These are phyloP conservation scores for Penicillium thymicola DNA, from an alignment of 2,329 filamentous ascomycete genomes.

Conservation along the genomic window DNA sequence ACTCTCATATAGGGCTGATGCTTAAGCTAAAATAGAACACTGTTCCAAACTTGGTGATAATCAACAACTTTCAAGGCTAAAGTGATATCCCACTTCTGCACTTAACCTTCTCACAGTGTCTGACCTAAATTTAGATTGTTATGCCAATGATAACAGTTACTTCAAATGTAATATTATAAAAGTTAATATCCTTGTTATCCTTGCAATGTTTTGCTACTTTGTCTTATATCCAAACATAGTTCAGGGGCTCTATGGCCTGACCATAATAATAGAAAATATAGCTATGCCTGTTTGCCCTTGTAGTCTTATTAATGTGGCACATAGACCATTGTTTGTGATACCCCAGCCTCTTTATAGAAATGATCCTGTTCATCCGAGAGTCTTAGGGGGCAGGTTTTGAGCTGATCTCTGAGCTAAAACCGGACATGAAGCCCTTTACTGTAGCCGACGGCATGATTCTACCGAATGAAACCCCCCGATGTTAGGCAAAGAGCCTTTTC, in stretches of 20 bases:
- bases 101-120: neutral
- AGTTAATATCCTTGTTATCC: neutral
- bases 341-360: neutral
- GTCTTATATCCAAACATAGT: constrained; percentile 1
- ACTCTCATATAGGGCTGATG: neutral
- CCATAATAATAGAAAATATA: neutral
- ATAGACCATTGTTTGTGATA: neutral
- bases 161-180: neutral
- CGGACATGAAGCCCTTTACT: neutral
- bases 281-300: neutral
- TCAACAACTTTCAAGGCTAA: neutral
- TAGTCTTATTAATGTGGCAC: neutral
- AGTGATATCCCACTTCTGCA: neutral
- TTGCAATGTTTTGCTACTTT: neutral
- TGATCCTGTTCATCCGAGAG: neutral
- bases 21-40: neutral
- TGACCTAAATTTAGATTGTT: constrained; percentile 3
- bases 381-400: neutral
- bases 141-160: neutral
- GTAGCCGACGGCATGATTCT: neutral
- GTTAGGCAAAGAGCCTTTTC: neutral
- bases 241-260: neutral
- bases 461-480: neutral
- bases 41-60: neutral
- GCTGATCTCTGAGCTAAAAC: neutral